Evolutionary conservation across 2,329 filamentous ascomycete species (phyloP).

Genomic region (Scytalidium sp.): DNA sequence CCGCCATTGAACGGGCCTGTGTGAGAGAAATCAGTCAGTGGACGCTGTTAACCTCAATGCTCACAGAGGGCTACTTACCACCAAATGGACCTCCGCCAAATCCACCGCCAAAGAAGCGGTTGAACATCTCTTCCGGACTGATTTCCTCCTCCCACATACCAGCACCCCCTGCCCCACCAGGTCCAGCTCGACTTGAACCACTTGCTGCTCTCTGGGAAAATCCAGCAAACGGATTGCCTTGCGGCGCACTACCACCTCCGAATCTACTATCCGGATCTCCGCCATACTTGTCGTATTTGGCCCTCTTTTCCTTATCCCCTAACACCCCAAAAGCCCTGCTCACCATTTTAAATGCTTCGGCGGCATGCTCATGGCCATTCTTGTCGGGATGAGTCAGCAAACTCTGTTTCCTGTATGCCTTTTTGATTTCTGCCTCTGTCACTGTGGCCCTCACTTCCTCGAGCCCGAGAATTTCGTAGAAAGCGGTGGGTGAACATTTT

Average conservation of each 20-base stretch:
- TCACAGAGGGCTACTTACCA: slow-evolving; percentile 52
- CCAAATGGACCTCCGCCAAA: slow-evolving; percentile 56
- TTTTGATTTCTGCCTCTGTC: slow-evolving; percentile 87
- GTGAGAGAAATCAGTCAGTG: slow-evolving; percentile 31
- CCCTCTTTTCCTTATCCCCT: slow-evolving; percentile 89
- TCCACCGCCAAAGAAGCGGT: slow-evolving; percentile 85
- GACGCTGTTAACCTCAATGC: background rate
- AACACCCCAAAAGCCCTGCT: slow-evolving; percentile 89
- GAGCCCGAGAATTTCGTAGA: slow-evolving; percentile 90
- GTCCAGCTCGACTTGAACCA: slow-evolving; percentile 26
- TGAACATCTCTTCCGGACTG: slow-evolving; percentile 94
- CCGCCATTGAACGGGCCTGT: slow-evolving; percentile 70
- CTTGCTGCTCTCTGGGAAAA: slow-evolving; percentile 46
- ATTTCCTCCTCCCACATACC: slow-evolving; percentile 87
- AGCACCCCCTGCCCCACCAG: slow-evolving; percentile 45
- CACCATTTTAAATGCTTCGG: slow-evolving; percentile 99
- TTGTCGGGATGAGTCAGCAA: slow-evolving; percentile 97
- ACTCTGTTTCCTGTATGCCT: slow-evolving; percentile 93
- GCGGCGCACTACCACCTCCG: slow-evolving; percentile 54
- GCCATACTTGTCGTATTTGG: slow-evolving; percentile 83
- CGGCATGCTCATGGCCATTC: slow-evolving; percentile 92
- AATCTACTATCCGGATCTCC: slow-evolving; percentile 91
- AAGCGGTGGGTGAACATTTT: slow-evolving; percentile 78
- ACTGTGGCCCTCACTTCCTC: slow-evolving; percentile 61
- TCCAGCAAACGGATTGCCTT: slow-evolving; percentile 61